Conservation (phyloP, 768 basidiomycete genomes). For the Suillus fuscotomentosus region DNA sequence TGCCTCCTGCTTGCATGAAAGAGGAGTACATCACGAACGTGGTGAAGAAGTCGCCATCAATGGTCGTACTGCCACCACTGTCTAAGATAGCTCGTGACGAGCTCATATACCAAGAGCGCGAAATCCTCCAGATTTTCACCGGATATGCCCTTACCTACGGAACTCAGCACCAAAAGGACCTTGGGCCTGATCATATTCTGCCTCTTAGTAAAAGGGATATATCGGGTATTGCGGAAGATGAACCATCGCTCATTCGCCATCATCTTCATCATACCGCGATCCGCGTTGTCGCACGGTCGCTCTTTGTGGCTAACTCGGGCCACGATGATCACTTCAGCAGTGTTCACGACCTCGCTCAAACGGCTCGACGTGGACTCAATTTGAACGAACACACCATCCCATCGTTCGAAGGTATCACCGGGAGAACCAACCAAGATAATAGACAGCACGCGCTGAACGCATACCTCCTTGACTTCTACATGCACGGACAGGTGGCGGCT, state of each 20-base stretch:
- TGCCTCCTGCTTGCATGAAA: constrained; percentile 44
- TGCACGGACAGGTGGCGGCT: constrained; percentile 55
- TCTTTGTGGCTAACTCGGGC: constrained; percentile 69
- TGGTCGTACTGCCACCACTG: constrained; percentile 54
- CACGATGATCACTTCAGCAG: constrained; percentile 53
- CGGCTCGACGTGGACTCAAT: constrained; percentile 51
- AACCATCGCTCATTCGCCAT: constrained; percentile 9
- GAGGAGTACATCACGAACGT: constrained; percentile 34
- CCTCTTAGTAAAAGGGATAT: constrained; percentile 44
- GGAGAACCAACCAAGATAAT: constrained; percentile 13
- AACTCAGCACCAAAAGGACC: constrained; percentile 31
- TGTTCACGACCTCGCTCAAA: constrained; percentile 50
- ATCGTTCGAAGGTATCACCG: constrained; percentile 39
- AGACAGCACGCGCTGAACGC: constrained; percentile 67
- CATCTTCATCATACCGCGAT: constrained; percentile 40
- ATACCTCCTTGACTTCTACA: constrained; percentile 67
- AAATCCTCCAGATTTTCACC: constrained; percentile 53
- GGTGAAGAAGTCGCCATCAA: constrained; percentile 49
- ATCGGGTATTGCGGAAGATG: constrained; percentile 12
- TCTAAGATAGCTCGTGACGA: constrained; percentile 37
- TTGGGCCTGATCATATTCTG: constrained; percentile 45
- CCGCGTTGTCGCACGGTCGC: constrained; percentile 47
- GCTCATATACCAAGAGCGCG: constrained; percentile 45
- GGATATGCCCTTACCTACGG: constrained; percentile 54
- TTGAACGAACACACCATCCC: constrained; percentile 63